A percentile compares a stretch with the other conserved stretches of the same genome.
These are phyloP conservation scores for Fusarium poae DNA, from an alignment of 2,329 filamentous ascomycete species.

Conservation along the genomic window DNA sequence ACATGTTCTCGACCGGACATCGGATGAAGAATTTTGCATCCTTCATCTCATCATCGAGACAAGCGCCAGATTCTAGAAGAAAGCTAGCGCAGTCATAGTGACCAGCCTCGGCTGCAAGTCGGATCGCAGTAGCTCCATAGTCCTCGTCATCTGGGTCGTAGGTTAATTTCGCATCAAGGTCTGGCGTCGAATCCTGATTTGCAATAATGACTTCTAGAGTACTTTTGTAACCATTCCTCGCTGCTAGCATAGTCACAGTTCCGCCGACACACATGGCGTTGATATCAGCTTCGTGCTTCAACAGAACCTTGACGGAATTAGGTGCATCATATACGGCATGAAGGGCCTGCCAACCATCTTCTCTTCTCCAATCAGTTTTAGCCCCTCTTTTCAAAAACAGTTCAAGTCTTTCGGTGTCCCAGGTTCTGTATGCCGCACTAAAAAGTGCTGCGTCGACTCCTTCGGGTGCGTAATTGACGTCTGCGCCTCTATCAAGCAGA, in stretches of 20 bases:
- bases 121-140: neutral
- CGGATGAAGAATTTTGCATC: neutral
- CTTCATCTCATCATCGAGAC: neutral
- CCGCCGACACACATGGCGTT: neutral
- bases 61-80: neutral
- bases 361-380: neutral
- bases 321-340: neutral
- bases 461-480: no score
- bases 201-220: neutral
- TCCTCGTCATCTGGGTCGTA: neutral
- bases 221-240: neutral
- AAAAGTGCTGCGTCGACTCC: no score
- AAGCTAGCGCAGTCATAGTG: neutral
- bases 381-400: no score
- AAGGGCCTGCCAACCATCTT: neutral
- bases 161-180: neutral
- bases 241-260: neutral
- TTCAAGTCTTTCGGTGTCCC: no score
- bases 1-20: neutral
- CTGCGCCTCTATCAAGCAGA: no score
- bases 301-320: neutral
- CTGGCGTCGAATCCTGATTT: neutral
- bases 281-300: neutral
- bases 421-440: no score
- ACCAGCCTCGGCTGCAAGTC: neutral